A percentile compares a stretch with the other conserved stretches of the same genome.
Conservation (phyloP, 805 yeast species). For the Metschnikowia drakensbergensis region DNA sequence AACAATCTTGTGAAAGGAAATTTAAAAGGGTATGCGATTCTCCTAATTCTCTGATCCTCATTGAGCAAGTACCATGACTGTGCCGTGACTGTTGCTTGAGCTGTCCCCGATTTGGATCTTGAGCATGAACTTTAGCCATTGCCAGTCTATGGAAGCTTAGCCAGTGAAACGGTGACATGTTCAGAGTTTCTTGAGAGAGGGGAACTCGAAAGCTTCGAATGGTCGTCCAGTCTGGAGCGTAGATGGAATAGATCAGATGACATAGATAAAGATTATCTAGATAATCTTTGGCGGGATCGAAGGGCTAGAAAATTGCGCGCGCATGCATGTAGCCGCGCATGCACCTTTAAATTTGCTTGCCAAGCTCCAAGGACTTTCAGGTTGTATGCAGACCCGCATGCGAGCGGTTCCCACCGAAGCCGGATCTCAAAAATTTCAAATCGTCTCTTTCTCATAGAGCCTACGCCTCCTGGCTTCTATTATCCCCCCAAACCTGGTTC, state of each 20-base stretch:
- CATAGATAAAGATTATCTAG: slow-evolving; percentile 3
- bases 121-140: too few species aligned
- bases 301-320: neutral
- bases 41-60: too few species aligned
- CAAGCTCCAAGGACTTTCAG: neutral
- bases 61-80: too few species aligned
- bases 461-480: neutral
- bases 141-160: too few species aligned
- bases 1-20: too few species aligned
- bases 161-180: too few species aligned
- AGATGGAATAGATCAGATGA: slow-evolving; percentile 1
- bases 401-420: neutral
- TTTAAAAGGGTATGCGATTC: too few species aligned
- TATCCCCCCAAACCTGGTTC: too few species aligned
- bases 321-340: neutral
- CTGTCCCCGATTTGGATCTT: too few species aligned
- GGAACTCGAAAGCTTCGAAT: too few species aligned
- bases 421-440: neutral
- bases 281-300: neutral
- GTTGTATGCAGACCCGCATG: neutral
- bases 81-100: too few species aligned
- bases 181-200: too few species aligned
- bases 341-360: neutral
- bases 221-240: neutral
- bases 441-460: neutral